These are phyloP conservation scores for Rutstroemia sydowiana DNA, from an alignment of 2,329 filamentous ascomycete species.

Conservation along the genomic window DNA sequence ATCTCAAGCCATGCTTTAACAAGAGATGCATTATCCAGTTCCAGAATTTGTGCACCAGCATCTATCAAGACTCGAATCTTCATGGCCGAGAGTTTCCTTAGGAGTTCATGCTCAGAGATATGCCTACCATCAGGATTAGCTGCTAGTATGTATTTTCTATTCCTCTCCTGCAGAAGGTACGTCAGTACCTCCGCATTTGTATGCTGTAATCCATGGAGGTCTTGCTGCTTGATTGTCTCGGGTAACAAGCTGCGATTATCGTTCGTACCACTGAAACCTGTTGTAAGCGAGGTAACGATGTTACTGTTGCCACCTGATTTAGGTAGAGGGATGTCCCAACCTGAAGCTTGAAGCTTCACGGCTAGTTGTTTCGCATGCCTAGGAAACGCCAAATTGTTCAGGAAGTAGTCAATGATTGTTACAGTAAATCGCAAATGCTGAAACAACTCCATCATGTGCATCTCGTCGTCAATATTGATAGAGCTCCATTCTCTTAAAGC, in stretches of 20 bases:
- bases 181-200: conserved; percentile 58
- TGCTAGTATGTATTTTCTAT: conserved; percentile 39
- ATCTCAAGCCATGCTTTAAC: conserved; percentile 21
- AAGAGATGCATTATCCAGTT: conserved; percentile 41
- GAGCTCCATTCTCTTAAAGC: conserved; percentile 44
- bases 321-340: conserved; percentile 57
- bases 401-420: conserved; percentile 49
- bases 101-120: conserved; percentile 39
- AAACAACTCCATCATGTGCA: conserved; percentile 45
- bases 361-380: conserved; percentile 57
- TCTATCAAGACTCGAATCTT: conserved; percentile 52
- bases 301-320: conserved; percentile 35
- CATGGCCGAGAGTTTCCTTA: conserved; percentile 22
- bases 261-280: conserved; percentile 67
- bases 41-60: conserved; percentile 56
- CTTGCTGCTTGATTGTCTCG: conserved; percentile 52
- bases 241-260: conserved; percentile 55
- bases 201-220: conserved; percentile 47
- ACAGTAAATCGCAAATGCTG: conserved; percentile 40
- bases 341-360: conserved; percentile 55
- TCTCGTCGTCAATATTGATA: conserved; percentile 52
- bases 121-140: conserved; percentile 37
- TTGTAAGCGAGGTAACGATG: conserved; percentile 38
- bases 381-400: conserved; percentile 60
- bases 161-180: conserved; percentile 47